A percentile compares a stretch with the other conserved stretches of the same genome.
phyloP scores from a whole-genome alignment of 495 filamentous ascomycete species.

The Aspergillus ellipticus region DNA sequence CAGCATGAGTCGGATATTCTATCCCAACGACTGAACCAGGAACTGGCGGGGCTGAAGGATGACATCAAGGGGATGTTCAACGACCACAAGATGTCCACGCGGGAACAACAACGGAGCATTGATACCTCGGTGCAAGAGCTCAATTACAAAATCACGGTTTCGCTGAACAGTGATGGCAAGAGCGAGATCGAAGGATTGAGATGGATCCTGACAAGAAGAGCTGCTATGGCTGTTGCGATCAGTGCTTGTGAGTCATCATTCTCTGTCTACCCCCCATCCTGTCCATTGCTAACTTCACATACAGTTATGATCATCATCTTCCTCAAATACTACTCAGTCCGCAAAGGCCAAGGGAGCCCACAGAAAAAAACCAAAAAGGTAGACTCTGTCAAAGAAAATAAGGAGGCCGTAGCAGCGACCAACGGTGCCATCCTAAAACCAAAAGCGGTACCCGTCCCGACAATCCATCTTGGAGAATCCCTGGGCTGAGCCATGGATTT shows the following conservation, averaged over 20 bases:
- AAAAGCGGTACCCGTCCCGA: constrained; percentile 7
- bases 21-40: constrained; percentile 75
- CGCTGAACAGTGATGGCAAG: constrained; percentile 78
- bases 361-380: constrained; percentile 32
- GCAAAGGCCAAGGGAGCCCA: constrained; percentile 24
- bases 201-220: constrained; percentile 85
- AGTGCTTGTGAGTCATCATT: constrained; percentile 34
- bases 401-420: constrained; percentile 21
- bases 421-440: constrained; percentile 16
- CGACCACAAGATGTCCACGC: constrained; percentile 87
- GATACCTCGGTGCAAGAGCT: constrained; percentile 85
- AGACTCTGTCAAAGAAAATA: constrained; percentile 23
- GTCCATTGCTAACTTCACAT: constrained; percentile 11
- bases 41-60: constrained; percentile 75
- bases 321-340: constrained; percentile 42
- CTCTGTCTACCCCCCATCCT: not conserved
- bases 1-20: constrained; percentile 94
- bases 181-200: constrained; percentile 86
- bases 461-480: constrained; percentile 34
- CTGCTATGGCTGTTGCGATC: constrained; percentile 69
- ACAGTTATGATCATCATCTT: constrained; percentile 48
- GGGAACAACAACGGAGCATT: constrained; percentile 76
- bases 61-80: constrained; percentile 94
- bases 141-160: constrained; percentile 89
- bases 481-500: constrained; percentile 29